A percentile compares a stretch with the other conserved stretches of the same genome.
phyloP scores from a whole-genome alignment of 2,329 filamentous ascomycete species.

The Botrytis paeoniae region DNA sequence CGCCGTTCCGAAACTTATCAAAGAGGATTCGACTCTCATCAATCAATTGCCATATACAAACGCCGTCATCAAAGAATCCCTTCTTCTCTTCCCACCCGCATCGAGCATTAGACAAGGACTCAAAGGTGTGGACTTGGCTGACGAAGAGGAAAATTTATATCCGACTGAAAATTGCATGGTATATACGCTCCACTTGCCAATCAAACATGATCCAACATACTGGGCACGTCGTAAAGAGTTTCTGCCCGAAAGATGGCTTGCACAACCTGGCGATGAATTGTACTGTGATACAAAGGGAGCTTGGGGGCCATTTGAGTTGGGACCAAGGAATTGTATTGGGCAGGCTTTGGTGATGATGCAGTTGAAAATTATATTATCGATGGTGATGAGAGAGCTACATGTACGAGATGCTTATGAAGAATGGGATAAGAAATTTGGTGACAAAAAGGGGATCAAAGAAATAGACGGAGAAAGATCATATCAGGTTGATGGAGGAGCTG shows the following conservation, averaged over 20 bases:
- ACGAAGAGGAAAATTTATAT: slow-evolving; percentile 22
- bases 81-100: slow-evolving; percentile 29
- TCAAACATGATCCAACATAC: slow-evolving; percentile 41
- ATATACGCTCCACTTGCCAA: slow-evolving; percentile 22
- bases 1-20: slow-evolving; percentile 14
- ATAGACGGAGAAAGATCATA: slow-evolving; percentile 24
- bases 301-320: slow-evolving; percentile 55
- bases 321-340: slow-evolving; percentile 54
- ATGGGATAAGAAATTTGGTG: slow-evolving; percentile 20
- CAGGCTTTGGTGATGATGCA: slow-evolving; percentile 53
- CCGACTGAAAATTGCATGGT: slow-evolving; percentile 25
- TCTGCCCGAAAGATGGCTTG: slow-evolving; percentile 48
- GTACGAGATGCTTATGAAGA: slow-evolving; percentile 41
- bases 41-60: slow-evolving; percentile 28
- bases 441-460: slow-evolving; percentile 5
- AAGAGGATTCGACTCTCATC: slow-evolving; percentile 22
- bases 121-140: slow-evolving; percentile 20
- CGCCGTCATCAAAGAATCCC: slow-evolving; percentile 30
- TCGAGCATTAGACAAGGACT: slow-evolving; percentile 22
- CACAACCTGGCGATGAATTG: slow-evolving; percentile 39
- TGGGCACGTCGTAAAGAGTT: slow-evolving; percentile 47
- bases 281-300: slow-evolving; percentile 40
- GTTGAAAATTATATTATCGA: slow-evolving; percentile 47
- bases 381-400: slow-evolving; percentile 47
- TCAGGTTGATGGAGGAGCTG: slow-evolving; percentile 24